Conservation (phyloP, 345 rosid species). For the Viola odorata region DNA sequence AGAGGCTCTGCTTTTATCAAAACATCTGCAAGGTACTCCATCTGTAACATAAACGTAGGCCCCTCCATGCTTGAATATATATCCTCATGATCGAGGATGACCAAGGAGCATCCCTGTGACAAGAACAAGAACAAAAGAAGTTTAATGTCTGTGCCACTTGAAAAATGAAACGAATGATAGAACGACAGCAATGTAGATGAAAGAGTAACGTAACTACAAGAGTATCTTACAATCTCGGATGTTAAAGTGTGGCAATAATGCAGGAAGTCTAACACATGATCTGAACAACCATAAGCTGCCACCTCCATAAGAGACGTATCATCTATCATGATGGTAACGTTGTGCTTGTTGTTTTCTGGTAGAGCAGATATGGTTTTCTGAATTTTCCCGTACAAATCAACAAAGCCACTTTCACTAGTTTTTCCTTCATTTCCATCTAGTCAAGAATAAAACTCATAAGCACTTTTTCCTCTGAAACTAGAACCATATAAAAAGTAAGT, state of each 20-base stretch:
- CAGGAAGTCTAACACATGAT: constrained; percentile 62
- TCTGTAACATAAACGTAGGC: constrained; percentile 43
- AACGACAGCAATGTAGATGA: too few relatives aligned
- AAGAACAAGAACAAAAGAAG: too few relatives aligned
- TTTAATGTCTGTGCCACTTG: too few relatives aligned
- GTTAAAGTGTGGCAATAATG: constrained; percentile 79
- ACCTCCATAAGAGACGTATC: constrained; percentile 83
- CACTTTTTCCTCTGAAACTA: too few relatives aligned
- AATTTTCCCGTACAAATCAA: constrained; percentile 49
- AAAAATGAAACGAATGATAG: too few relatives aligned
- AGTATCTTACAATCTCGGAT: constrained; percentile 69
- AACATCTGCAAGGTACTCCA: constrained; percentile 70
- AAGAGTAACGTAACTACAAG: too few relatives aligned
- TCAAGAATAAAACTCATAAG: too few relatives aligned
- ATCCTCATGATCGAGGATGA: constrained; percentile 70
- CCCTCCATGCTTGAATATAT: constrained; percentile 52
- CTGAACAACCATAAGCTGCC: constrained; percentile 56
- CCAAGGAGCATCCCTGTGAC: constrained; percentile 66
- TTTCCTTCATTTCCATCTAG: constrained; percentile 40
- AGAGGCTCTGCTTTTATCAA: constrained; percentile 76
- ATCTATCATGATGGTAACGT: constrained; percentile 71
- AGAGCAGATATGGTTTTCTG: constrained; percentile 35
- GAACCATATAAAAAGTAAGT: too few relatives aligned
- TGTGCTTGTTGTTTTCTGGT: constrained; percentile 35
- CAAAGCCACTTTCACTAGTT: constrained; percentile 34